Evolutionary conservation across 768 basidiomycete genomes (phyloP), one percentile per base, ranked within the genome.

Genomic region (Leccinum arenicola): DNA sequence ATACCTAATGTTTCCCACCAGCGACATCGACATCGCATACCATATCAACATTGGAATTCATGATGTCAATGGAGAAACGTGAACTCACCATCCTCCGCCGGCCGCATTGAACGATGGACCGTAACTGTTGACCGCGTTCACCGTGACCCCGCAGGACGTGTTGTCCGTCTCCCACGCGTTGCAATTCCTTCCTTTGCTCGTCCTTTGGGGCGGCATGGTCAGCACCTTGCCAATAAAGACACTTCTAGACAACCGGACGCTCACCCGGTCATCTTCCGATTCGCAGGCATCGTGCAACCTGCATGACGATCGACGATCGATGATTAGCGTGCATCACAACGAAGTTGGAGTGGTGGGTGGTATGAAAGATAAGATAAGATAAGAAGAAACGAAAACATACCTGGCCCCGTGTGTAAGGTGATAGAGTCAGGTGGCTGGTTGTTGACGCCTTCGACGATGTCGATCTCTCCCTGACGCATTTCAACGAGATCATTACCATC

Each of bases 391-490:
- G 29, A 52, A 6, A 12, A 64, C 68, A 9, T 6, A 72, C 65
- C 25, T 48, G 70, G 45, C 40, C 61, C 27, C 4, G 71, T 74
- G 57, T 76, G 75, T 33, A 77, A 38, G 12, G 73, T 71, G 11
- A 68, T 49, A 19, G 54, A 36, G 23, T 77, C 57, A 0, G 75
- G 66, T 12, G 61, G 33, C 36, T 68, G 61, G 33, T 69, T 53
- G 49, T 77, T 76, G 54, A 77, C 62, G 14, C 75, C 76, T 40
- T 75, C 75, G 10, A 76, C 21, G 6, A 74, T 75, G 52, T 76
- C 74, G 35, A 74, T 38, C 55, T 74, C 73, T n/a, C 73, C 71
- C 70, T 73, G 29, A 19, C 4, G 10, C 17, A 21, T 50, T 10
- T 19, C n/a, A 25, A 45, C n/a, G 29, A 29, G 7, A 48, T 60